Conservation (phyloP, 306 rosid genomes). For the Medicago lupulina region DNA sequence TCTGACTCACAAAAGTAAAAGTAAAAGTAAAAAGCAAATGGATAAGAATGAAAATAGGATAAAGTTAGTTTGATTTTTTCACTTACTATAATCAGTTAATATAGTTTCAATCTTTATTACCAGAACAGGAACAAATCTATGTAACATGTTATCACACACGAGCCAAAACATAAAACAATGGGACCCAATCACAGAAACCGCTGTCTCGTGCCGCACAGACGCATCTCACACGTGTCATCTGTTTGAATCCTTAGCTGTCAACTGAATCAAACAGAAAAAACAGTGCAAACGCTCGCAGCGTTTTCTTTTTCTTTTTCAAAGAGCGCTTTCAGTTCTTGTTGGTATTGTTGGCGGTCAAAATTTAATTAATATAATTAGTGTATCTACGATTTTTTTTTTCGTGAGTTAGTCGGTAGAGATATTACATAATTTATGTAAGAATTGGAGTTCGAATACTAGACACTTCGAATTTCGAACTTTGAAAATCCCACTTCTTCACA, state of each 20-base stretch:
- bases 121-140: not conserved
- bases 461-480: too few species aligned
- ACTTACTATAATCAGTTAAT: not conserved
- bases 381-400: too few species aligned
- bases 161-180: slow-evolving; percentile 1
- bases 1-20: too few species aligned
- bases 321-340: too few species aligned
- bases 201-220: slow-evolving; percentile 88
- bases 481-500: too few species aligned
- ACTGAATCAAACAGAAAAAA: not conserved
- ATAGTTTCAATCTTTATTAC: not conserved
- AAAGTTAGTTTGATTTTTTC: not conserved
- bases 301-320: too few species aligned
- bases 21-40: not conserved
- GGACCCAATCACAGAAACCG: slow-evolving; percentile 71
- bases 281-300: not conserved
- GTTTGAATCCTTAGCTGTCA: slow-evolving; percentile 54
- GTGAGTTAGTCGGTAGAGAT: too few species aligned
- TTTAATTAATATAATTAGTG: too few species aligned
- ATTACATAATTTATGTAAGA: too few species aligned
- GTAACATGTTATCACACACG: not conserved
- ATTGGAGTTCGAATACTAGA: too few species aligned
- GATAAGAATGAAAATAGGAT: not conserved
- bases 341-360: too few species aligned
- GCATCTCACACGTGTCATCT: slow-evolving; percentile 64